phyloP scores from a whole-genome alignment of 441 rosid species.

The Adansonia madagascariensis region DNA sequence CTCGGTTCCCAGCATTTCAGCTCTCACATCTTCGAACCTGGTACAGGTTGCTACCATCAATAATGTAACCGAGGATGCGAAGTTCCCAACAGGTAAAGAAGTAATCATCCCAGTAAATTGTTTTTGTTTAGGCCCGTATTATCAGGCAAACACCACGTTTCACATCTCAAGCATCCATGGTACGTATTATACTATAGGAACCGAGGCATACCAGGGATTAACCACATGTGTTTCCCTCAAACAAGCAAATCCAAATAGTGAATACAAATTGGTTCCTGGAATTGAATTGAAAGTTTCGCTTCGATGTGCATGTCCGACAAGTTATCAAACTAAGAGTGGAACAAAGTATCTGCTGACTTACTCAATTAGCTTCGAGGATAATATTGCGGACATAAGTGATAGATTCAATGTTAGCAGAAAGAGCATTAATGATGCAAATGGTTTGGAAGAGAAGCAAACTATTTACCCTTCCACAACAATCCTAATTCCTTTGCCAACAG shows the following conservation, averaged over 20 bases:
- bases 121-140: conserved; percentile 63
- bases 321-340: conserved; percentile 49
- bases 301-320: conserved; percentile 85
- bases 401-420: conserved; percentile 23
- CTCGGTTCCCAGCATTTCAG: conserved; percentile 55
- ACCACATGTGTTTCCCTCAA: conserved; percentile 69
- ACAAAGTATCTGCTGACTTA: conserved; percentile 56
- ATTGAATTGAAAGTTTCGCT: conserved; percentile 43
- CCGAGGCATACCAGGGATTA: conserved; percentile 64
- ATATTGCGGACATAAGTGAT: conserved; percentile 31
- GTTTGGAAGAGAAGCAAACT: conserved; percentile 30
- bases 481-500: conserved; percentile 50
- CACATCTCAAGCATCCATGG: conserved; percentile 36
- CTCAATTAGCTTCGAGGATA: conserved; percentile 38
- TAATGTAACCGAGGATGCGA: conserved; percentile 43
- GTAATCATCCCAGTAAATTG: conserved; percentile 69
- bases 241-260: conserved; percentile 20
- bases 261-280: conserved; percentile 33
- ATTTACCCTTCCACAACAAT: conserved; percentile 65
- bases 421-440: conserved; percentile 15
- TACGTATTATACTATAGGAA: conserved; percentile 42
- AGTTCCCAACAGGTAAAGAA: conserved; percentile 49
- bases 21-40: conserved; percentile 49
- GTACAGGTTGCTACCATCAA: conserved; percentile 56
- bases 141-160: conserved; percentile 58